Conservation (phyloP, 805 yeast genomes). For the Helenozyma rhizophorensis region DNA sequence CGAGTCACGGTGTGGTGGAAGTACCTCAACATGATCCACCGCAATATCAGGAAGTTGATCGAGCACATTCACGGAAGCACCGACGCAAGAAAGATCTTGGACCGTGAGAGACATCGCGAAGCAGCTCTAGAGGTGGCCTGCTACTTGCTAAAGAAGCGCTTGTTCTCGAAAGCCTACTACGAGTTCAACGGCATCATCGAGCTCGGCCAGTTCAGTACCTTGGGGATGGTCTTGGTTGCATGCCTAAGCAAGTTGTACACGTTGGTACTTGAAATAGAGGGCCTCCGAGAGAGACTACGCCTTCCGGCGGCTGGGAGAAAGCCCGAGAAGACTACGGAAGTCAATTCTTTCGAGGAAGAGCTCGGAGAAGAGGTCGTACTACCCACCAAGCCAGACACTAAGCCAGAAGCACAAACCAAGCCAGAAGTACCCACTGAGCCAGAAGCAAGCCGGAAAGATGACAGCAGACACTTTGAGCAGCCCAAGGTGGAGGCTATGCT, state of each 20-base stretch:
- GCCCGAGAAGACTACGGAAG: background rate
- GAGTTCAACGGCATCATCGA: conserved; percentile 65
- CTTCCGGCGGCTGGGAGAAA: background rate
- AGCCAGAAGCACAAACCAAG: background rate
- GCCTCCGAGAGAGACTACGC: too few relatives aligned
- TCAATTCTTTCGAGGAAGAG: too few relatives aligned
- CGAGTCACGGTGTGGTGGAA: conserved; percentile 74
- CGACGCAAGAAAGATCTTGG: conserved; percentile 9
- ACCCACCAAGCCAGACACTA: background rate
- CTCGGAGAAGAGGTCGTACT: conserved; percentile 13
- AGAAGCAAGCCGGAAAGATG: too few relatives aligned
- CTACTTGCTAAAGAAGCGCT: conserved; percentile 30
- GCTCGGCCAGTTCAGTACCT: conserved; percentile 69
- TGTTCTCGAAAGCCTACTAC: conserved; percentile 48
- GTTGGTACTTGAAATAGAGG: conserved; percentile 12
- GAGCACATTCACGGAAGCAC: conserved; percentile 14
- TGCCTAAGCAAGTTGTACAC: conserved; percentile 42
- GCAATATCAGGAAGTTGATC: conserved; percentile 45
- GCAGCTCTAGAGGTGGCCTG: conserved; percentile 12
- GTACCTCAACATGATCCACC: conserved; percentile 56
- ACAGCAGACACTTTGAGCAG: too few relatives aligned
- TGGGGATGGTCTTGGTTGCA: conserved; percentile 70
- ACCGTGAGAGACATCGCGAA: conserved; percentile 7
- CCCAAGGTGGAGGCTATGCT: too few relatives aligned
- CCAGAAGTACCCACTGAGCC: too few relatives aligned